phyloP scores from a whole-genome alignment of 495 filamentous ascomycete species.

The Cudoniella acicularis region DNA sequence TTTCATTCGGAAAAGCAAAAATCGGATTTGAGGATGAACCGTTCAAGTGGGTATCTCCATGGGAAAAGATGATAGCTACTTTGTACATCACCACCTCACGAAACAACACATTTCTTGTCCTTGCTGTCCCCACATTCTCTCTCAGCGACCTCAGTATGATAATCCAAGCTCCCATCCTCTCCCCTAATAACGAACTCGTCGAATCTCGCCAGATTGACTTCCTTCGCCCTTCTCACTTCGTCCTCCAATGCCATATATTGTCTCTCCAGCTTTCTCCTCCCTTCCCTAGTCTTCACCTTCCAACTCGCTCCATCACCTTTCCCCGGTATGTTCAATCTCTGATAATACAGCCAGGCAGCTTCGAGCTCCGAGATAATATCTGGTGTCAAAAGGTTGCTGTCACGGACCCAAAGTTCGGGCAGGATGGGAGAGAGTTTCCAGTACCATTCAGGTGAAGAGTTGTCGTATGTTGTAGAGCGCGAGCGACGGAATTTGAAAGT shows the following conservation, averaged over 20 bases:
- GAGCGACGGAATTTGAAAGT: neutral
- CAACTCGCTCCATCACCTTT: neutral
- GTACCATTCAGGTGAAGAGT: constrained; percentile 2
- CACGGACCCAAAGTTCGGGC: constrained; percentile 12
- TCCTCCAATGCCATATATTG: neutral
- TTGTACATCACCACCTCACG: too few relatives aligned
- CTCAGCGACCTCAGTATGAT: constrained; percentile 6
- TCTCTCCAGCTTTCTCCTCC: constrained; percentile 4
- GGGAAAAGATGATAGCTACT: too few relatives aligned
- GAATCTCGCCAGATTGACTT: constrained; percentile 13
- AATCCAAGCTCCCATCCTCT: constrained; percentile 11
- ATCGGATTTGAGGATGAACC: too few relatives aligned
- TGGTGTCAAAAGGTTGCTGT: neutral
- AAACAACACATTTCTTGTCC: neutral
- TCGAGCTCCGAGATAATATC: constrained; percentile 4
- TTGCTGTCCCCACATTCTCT: too few relatives aligned
- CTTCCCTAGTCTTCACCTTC: neutral
- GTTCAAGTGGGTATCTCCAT: too few relatives aligned
- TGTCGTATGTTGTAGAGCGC: neutral
- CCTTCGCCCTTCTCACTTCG: constrained; percentile 7
- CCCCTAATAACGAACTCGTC: constrained; percentile 5
- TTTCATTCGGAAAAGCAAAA: too few relatives aligned
- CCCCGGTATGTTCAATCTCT: neutral
- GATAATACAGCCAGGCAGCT: constrained; percentile 4
- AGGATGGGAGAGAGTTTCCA: constrained; percentile 1